Percentiles rank a stretch among this genome's conserved stretches.
phyloP scores from a whole-genome alignment of 495 filamentous ascomycete genomes.

The Aspergillus panamensis region DNA sequence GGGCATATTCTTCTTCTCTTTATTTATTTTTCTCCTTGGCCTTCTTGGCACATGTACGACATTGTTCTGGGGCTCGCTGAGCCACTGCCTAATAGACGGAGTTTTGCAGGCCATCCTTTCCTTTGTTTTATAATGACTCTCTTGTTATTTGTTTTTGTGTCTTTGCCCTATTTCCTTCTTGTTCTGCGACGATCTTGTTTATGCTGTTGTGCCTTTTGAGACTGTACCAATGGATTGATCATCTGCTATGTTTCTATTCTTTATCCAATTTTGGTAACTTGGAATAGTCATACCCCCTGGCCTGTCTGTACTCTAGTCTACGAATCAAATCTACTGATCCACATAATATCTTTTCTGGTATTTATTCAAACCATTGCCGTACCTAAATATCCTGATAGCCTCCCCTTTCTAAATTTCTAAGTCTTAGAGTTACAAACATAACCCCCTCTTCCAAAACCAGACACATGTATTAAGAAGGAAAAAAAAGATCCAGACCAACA shows the following conservation, averaged over 20 bases:
- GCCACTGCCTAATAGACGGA: conserved; percentile 18
- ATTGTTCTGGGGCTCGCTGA: conserved; percentile 15
- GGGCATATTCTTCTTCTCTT: conserved; percentile 12
- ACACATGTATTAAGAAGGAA: not conserved
- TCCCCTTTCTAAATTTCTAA: not conserved
- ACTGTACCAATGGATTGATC: not conserved
- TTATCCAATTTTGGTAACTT: not conserved
- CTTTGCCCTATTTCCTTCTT: conserved; percentile 3
- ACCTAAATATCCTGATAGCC: too few species aligned
- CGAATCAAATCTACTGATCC: conserved; percentile 9
- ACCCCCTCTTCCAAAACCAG: not conserved
- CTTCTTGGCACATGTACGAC: conserved; percentile 19
- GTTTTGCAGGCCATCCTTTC: conserved; percentile 25
- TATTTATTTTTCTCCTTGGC: not conserved
- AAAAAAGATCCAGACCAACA: not conserved
- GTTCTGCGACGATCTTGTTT: conserved; percentile 6
- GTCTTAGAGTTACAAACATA: not conserved
- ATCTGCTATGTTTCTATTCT: not conserved
- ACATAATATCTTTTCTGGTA: not conserved
- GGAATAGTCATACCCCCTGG: not conserved
- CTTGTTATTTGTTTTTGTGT: conserved; percentile 5
- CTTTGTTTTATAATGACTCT: conserved; percentile 12
- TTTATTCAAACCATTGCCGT: not conserved
- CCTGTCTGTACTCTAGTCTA: conserved; percentile 19
- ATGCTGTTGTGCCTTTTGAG: not conserved